These are phyloP conservation scores for Alternaria triticimaculans DNA, from an alignment of 2,329 filamentous ascomycete species.

Conservation along the genomic window DNA sequence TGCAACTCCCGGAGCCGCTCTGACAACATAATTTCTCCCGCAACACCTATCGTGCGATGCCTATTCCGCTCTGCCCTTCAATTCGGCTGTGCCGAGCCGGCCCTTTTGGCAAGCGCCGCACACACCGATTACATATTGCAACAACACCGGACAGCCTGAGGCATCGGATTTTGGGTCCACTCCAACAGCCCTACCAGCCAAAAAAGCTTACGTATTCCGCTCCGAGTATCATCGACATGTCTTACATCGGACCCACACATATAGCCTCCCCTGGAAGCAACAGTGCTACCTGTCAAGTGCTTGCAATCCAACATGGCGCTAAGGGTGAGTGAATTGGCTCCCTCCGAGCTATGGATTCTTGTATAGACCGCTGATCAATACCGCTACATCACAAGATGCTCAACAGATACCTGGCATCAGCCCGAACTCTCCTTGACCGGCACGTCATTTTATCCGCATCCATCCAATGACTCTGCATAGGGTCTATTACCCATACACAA, in stretches of 20 bases:
- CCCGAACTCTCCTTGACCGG: background rate
- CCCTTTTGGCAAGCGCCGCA: slow-evolving; percentile 11
- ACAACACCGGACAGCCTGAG: slow-evolving; percentile 8
- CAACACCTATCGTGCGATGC: slow-evolving; percentile 5
- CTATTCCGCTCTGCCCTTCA: background rate
- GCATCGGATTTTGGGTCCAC: slow-evolving; percentile 2
- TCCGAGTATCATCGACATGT: slow-evolving; percentile 1
- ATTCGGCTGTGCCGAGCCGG: slow-evolving; percentile 3
- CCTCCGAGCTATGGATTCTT: background rate
- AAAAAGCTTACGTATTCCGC: background rate
- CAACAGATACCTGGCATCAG: slow-evolving; percentile 5
- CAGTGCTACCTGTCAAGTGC: slow-evolving; percentile 4
- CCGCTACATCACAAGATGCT: slow-evolving; percentile 1
- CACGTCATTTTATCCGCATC: background rate
- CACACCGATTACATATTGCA: slow-evolving; percentile 4
- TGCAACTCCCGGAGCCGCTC: slow-evolving; percentile 5
- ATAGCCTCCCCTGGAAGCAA: background rate
- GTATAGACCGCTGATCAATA: slow-evolving; percentile 8
- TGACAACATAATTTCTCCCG: background rate
- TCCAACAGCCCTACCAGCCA: background rate
- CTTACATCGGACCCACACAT: slow-evolving; percentile 8
- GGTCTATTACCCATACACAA: background rate
- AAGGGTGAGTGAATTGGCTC: background rate
- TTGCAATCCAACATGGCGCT: slow-evolving; percentile 12
- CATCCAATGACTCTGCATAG: background rate